These are phyloP conservation scores for Chaetoceros tenuissimus DNA, from an alignment of 108 stramenopile genomes.

Conservation along the genomic window DNA sequence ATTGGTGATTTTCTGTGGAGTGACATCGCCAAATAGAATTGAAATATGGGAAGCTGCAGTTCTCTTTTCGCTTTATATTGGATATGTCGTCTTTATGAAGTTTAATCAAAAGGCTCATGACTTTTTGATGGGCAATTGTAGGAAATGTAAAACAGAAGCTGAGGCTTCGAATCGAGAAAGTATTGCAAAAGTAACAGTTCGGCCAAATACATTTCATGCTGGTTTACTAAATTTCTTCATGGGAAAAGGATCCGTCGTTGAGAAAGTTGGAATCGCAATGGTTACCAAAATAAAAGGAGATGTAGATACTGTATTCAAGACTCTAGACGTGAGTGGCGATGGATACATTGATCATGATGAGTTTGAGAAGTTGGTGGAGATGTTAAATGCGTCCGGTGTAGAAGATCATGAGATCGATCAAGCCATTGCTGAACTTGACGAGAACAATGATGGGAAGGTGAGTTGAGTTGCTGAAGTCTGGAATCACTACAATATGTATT, in stretches of 20 bases:
- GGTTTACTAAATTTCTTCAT: conserved; percentile 62
- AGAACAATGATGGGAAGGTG: conserved; percentile 55
- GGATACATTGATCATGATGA: conserved; percentile 59
- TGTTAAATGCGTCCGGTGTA: conserved; percentile 38
- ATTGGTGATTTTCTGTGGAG: conserved; percentile 42
- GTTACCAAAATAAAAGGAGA: conserved; percentile 68
- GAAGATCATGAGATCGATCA: conserved; percentile 36
- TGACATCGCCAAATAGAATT: conserved; percentile 33
- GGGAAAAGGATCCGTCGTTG: conserved; percentile 47
- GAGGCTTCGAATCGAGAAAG: not conserved
- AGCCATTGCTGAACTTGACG: conserved; percentile 53
- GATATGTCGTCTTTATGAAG: conserved; percentile 71
- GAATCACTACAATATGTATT: not conserved
- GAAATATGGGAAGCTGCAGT: conserved; percentile 64
- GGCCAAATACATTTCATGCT: conserved; percentile 54
- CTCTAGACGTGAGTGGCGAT: conserved; percentile 56
- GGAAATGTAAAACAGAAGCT: not conserved
- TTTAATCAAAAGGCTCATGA: conserved; percentile 50
- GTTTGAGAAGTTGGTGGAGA: conserved; percentile 46
- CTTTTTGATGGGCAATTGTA: conserved; percentile 36
- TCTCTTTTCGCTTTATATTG: conserved; percentile 65
- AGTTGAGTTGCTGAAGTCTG: conserved; percentile 6
- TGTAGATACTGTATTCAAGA: conserved; percentile 55
- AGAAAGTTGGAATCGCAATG: conserved; percentile 66
- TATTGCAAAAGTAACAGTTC: conserved; percentile 1